Evolutionary conservation across 179 eudicot genomes (phyloP).

Genomic region (Silene noctiflora): DNA sequence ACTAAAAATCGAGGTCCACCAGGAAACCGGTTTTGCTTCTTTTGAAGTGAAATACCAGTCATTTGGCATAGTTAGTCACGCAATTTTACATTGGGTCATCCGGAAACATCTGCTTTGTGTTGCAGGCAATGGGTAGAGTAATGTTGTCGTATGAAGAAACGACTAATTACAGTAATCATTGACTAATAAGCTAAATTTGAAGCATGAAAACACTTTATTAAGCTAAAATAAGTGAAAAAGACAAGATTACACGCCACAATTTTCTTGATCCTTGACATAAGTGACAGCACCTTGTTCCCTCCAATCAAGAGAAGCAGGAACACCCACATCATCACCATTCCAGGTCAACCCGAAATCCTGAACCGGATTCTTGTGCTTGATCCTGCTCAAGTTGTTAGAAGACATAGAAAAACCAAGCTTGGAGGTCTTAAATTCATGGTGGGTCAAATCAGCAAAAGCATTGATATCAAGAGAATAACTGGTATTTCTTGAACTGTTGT

Average conservation of each 20-base stretch:
- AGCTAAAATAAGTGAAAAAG: background rate
- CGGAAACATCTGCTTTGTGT: too few relatives aligned
- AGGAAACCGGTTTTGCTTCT: background rate
- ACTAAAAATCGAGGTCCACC: background rate
- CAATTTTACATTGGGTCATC: too few relatives aligned
- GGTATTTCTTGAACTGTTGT: constrained; percentile 45
- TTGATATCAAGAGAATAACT: constrained; percentile 62
- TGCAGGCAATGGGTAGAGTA: too few relatives aligned
- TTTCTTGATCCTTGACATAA: constrained; percentile 82
- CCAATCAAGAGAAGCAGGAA: constrained; percentile 85
- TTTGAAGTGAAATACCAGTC: too few relatives aligned
- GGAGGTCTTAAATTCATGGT: constrained; percentile 65
- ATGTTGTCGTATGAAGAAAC: too few relatives aligned
- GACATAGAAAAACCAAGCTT: constrained; percentile 55
- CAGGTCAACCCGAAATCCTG: constrained; percentile 16
- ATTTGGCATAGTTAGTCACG: too few relatives aligned
- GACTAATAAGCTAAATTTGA: too few relatives aligned
- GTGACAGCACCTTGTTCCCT: constrained; percentile 81
- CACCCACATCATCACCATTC: constrained; percentile 22
- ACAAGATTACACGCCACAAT: constrained; percentile 71
- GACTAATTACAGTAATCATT: too few relatives aligned
- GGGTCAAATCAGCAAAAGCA: constrained; percentile 87
- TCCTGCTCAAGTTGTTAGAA: constrained; percentile 31
- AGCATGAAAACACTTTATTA: constrained; percentile 2
- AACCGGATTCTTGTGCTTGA: constrained; percentile 24